A percentile compares a stretch with the other conserved stretches of the same genome.
These are phyloP conservation scores for Borovskyia barvae DNA, from an alignment of 208 protist species.

Conservation along the genomic window DNA sequence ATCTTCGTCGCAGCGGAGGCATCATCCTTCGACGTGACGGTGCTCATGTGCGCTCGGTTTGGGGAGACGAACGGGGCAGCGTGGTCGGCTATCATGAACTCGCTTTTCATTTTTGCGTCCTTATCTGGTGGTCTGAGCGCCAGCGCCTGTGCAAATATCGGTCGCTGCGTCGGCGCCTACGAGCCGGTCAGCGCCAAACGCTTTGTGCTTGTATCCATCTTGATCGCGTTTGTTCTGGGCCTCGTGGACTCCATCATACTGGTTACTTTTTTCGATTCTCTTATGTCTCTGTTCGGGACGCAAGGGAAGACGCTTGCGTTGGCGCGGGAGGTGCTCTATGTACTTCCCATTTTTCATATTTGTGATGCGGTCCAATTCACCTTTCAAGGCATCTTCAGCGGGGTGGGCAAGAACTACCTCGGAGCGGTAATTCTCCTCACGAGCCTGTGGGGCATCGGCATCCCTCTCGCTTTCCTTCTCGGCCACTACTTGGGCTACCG, in stretches of 20 bases:
- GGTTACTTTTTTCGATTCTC: slow-evolving; percentile 52
- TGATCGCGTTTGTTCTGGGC: slow-evolving; percentile 33
- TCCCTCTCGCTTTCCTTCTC: slow-evolving; percentile 64
- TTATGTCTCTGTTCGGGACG: slow-evolving; percentile 77
- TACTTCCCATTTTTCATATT: slow-evolving; percentile 78
- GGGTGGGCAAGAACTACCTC: slow-evolving; percentile 73
- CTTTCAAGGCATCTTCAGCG: slow-evolving; percentile 88
- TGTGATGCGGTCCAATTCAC: slow-evolving; percentile 77
- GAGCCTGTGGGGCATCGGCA: slow-evolving; percentile 71
- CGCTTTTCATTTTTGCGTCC: slow-evolving; percentile 69
- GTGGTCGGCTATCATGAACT: slow-evolving; percentile 85
- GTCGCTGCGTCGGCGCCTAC: slow-evolving; percentile 70
- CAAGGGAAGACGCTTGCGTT: slow-evolving; percentile 46
- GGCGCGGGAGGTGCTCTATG: slow-evolving; percentile 44
- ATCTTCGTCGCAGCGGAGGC: slow-evolving; percentile 87
- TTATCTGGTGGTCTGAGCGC: slow-evolving; percentile 70
- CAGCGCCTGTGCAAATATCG: slow-evolving; percentile 79
- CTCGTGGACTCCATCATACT: slow-evolving; percentile 52
- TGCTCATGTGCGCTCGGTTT: slow-evolving; percentile 68
- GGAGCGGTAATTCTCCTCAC: slow-evolving; percentile 72
- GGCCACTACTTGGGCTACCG: slow-evolving; percentile 52
- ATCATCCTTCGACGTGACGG: slow-evolving; percentile 80
- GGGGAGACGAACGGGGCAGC: slow-evolving; percentile 58
- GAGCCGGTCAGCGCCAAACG: slow-evolving; percentile 51
- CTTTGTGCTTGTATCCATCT: slow-evolving; percentile 55